Conservation (phyloP, 345 rosid genomes). For the Gossypioides kirkii region DNA sequence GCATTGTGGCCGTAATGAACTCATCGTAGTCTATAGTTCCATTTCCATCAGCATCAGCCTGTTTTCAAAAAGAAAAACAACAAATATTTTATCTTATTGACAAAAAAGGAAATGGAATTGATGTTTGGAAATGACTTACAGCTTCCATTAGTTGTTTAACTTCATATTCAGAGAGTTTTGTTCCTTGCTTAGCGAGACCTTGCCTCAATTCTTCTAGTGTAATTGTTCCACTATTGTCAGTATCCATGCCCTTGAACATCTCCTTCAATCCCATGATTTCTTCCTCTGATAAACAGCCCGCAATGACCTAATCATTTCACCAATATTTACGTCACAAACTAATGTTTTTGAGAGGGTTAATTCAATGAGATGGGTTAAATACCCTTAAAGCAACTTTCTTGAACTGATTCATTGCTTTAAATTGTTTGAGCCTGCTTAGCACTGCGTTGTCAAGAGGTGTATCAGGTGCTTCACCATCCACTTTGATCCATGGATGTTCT, state of each 20-base stretch:
- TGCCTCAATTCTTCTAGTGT: conserved; percentile 89
- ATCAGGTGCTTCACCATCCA: conserved; percentile 82
- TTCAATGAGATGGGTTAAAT: background rate
- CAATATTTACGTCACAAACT: background rate
- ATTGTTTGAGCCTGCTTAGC: conserved; percentile 64
- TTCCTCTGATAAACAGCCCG: conserved; percentile 94
- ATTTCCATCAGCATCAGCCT: conserved; percentile 93
- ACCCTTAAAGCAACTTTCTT: conserved; percentile 79
- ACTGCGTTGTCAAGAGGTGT: conserved; percentile 79
- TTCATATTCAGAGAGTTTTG: conserved; percentile 77
- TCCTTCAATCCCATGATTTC: conserved; percentile 96
- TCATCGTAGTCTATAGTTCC: conserved; percentile 79
- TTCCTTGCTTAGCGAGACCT: conserved; percentile 93
- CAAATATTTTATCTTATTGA: background rate
- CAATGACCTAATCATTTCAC: conserved; percentile 54
- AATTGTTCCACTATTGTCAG: conserved; percentile 83
- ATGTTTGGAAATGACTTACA: conserved; percentile 37
- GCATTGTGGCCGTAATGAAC: conserved; percentile 82
- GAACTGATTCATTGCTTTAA: conserved; percentile 72
- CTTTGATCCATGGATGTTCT: conserved; percentile 80
- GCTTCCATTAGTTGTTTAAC: conserved; percentile 92
- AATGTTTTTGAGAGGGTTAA: background rate
- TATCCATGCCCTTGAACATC: conserved; percentile 89
- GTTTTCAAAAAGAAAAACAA: background rate
- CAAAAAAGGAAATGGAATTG: no score